Evolutionary conservation across 441 rosid species (phyloP), one percentile per base, ranked within the genome.

Genomic region (Syzygium syzygioides): DNA sequence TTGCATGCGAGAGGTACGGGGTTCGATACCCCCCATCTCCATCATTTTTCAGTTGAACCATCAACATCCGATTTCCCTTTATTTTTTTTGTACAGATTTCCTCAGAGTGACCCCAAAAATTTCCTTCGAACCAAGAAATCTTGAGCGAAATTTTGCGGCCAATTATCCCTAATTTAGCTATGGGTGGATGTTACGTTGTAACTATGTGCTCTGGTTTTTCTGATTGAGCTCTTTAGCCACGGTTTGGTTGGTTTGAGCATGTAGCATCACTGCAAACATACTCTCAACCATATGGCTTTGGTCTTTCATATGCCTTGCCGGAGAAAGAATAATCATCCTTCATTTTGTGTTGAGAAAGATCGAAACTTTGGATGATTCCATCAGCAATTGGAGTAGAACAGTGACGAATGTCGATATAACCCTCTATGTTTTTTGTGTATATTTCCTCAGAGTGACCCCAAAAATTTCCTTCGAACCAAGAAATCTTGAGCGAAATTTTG

Each of bases 11-110:
- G 88, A 89, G 90, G 90, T 50, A 89, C 86, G 88, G 90, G 86
- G 90, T 86, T 86, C 90, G 90, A 89, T 89, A 83, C 90, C 90
- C 90, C 88, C 88, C 90, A 86, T 89, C 90, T 89, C 90, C 90
- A 89, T 11, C 3, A n/a, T 8, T 37, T 59, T 37, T 85, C 6
- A 1, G 84, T 6, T 0, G 83, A 76, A 3, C n/a, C 52, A 23
- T 76, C 83, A 41, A 17, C 28, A 41, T 76, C 3, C 23, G 28
- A 76, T 41, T 41, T 76, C 52, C 11, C 11, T 6, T 5, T 0
- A 11, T 9, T 2, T 18, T 37, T 37, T 37, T 37, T 0, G 2
- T 6, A 5, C 5, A 71, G 1, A 37, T 37, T 37, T 71, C 26
- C 28, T 68, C 0, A 3, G 37, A 34, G 1, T 68, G 79, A 18